Evolutionary conservation across 2,329 filamentous ascomycete genomes (phyloP).

Genomic region (Fusarium compactum): DNA sequence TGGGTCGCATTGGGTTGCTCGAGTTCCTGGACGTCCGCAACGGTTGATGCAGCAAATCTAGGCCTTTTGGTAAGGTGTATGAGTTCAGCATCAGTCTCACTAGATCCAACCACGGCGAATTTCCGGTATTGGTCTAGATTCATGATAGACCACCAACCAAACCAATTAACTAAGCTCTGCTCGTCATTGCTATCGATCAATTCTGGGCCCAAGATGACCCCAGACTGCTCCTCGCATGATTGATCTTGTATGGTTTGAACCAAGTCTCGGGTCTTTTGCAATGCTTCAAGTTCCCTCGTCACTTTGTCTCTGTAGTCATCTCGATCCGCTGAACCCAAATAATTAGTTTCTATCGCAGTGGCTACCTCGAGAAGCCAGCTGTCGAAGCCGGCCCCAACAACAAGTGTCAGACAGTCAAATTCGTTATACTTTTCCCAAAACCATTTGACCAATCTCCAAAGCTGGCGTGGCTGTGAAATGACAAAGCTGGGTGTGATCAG

Average conservation of each 20-base stretch:
- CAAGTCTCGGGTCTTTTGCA: slow-evolving; percentile 42
- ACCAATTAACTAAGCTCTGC: slow-evolving; percentile 72
- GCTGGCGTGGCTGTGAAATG: slow-evolving; percentile 53
- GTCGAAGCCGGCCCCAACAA: slow-evolving; percentile 48
- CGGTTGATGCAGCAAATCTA: slow-evolving; percentile 52
- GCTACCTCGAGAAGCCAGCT: slow-evolving; percentile 50
- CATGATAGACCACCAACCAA: slow-evolving; percentile 67
- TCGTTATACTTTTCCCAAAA: slow-evolving; percentile 44
- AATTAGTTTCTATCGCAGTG: slow-evolving; percentile 31
- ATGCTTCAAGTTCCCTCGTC: slow-evolving; percentile 28
- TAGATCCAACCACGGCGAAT: slow-evolving; percentile 68
- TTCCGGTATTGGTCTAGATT: slow-evolving; percentile 64
- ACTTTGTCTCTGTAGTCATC: neutral
- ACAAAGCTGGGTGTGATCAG: slow-evolving; percentile 60
- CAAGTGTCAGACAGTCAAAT: slow-evolving; percentile 42
- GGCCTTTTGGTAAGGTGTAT: slow-evolving; percentile 42
- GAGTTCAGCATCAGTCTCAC: slow-evolving; percentile 38
- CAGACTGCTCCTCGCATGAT: slow-evolving; percentile 22
- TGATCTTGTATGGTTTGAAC: slow-evolving; percentile 35
- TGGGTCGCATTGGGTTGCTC: slow-evolving; percentile 7
- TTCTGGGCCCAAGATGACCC: slow-evolving; percentile 61
- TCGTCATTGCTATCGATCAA: slow-evolving; percentile 69
- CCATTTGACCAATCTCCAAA: slow-evolving; percentile 54
- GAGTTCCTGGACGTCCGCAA: slow-evolving; percentile 47
- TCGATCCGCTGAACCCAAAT: neutral